phyloP scores from a whole-genome alignment of 352 stramenopile species.

The Aphanomyces invadans region DNA sequence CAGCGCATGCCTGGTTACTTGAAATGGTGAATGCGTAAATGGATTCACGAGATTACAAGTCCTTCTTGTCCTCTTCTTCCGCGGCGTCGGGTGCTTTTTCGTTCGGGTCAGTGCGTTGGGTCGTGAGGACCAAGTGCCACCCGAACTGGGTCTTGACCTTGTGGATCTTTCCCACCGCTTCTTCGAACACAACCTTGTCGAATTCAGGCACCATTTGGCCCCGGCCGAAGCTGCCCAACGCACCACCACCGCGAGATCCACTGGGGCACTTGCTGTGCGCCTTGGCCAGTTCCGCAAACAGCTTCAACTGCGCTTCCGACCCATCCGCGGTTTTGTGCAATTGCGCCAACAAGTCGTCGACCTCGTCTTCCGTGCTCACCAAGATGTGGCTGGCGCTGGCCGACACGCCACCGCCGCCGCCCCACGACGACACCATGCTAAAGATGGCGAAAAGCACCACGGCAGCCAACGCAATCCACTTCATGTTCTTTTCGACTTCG shows the following conservation, averaged over 20 bases:
- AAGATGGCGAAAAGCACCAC: constrained; percentile 33
- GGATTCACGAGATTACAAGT: constrained; percentile 6
- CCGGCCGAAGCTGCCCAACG: constrained; percentile 56
- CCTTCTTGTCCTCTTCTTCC: constrained; percentile 10
- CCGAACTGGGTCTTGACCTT: constrained; percentile 79
- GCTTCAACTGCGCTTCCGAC: constrained; percentile 37
- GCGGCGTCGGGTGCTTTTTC: constrained; percentile 22
- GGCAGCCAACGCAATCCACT: constrained; percentile 32
- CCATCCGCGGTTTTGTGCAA: constrained; percentile 38
- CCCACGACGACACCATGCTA: constrained; percentile 23
- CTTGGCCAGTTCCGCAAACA: constrained; percentile 46
- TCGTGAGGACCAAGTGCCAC: constrained; percentile 73
- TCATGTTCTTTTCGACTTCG: constrained; percentile 13
- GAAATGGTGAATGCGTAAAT: constrained; percentile 6
- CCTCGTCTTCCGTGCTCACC: constrained; percentile 48
- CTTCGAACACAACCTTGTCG: constrained; percentile 70
- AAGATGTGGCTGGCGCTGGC: constrained; percentile 74
- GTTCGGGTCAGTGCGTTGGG: constrained; percentile 45
- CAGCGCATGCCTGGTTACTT: constrained; percentile 66
- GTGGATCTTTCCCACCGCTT: constrained; percentile 50
- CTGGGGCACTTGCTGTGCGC: constrained; percentile 69
- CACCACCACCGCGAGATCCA: constrained; percentile 39
- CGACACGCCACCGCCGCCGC: constrained; percentile 29
- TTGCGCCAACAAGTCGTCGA: constrained; percentile 43
- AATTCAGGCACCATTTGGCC: constrained; percentile 72